These are phyloP conservation scores for Vitis rupestris DNA, from an alignment of 164 flowering plant species.

Conservation along the genomic window DNA sequence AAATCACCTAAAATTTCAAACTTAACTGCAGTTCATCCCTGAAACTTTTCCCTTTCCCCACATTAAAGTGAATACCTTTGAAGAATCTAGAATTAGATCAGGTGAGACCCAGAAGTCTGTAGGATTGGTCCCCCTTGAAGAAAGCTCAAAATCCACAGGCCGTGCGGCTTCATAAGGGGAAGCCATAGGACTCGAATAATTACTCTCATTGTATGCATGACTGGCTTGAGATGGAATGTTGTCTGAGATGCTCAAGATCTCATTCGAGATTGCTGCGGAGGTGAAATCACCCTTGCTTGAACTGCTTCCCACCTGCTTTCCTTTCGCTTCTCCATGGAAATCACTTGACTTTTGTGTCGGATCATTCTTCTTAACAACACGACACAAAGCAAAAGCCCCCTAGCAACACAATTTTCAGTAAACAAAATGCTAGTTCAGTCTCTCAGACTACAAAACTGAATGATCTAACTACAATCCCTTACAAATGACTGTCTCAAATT, in stretches of 20 bases:
- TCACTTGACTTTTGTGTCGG: conserved; percentile 29
- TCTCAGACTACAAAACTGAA: too few relatives aligned
- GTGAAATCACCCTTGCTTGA: conserved; percentile 27
- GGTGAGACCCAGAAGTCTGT: conserved; percentile 48
- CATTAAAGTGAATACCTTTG: conserved; percentile 40
- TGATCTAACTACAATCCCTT: neutral
- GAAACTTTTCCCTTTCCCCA: neutral
- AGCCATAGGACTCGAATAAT: conserved; percentile 45
- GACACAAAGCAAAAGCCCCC: conserved; percentile 89
- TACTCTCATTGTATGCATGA: conserved; percentile 31
- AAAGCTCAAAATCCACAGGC: conserved; percentile 24
- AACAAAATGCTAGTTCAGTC: neutral
- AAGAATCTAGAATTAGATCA: conserved; percentile 61
- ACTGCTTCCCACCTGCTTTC: conserved; percentile 40
- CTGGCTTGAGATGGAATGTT: conserved; percentile 34
- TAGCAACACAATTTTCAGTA: conserved; percentile 17
- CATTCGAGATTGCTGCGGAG: conserved; percentile 27
- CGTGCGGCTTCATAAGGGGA: conserved; percentile 41
- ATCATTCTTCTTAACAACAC: conserved; percentile 67
- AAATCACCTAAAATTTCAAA: neutral
- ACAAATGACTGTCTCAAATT: conserved; percentile 1
- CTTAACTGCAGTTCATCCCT: neutral
- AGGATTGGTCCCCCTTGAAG: conserved; percentile 23
- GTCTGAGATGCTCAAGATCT: conserved; percentile 24
- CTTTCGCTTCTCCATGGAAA: conserved; percentile 34